Conservation (phyloP, 352 stramenopile species). For the Blastocystis sp. region DNA sequence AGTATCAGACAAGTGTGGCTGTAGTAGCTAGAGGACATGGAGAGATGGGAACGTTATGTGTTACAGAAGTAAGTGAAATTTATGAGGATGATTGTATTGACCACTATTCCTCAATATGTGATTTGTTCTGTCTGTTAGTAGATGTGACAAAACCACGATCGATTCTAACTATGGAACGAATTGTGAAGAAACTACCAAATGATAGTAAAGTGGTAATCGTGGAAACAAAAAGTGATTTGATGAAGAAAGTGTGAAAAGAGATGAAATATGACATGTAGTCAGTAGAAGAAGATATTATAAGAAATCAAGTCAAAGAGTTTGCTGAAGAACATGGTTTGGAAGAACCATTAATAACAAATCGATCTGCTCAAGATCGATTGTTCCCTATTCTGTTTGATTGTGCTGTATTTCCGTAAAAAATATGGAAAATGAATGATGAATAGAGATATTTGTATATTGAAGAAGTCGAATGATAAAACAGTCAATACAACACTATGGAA, state of each 20-base stretch:
- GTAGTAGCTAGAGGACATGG: not conserved
- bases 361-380: not conserved
- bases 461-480: not conserved
- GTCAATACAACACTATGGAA: not conserved
- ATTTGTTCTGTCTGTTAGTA: constrained; percentile 16
- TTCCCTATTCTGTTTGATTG: constrained; percentile 38
- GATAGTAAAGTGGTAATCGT: constrained; percentile 18
- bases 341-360: constrained; percentile 4
- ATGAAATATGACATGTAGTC: not conserved
- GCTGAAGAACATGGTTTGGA: not conserved
- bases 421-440: not conserved
- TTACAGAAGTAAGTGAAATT: constrained; percentile 30
- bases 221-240: constrained; percentile 15
- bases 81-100: not conserved
- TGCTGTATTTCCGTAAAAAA: constrained; percentile 1
- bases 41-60: not conserved
- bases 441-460: constrained; percentile 25
- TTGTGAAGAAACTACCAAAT: not conserved
- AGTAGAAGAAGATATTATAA: not conserved
- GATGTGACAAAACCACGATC: not conserved
- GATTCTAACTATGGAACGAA: not conserved
- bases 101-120: not conserved
- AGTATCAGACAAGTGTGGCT: not conserved
- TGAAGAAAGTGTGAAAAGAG: not conserved
- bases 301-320: not conserved